phyloP scores from a whole-genome alignment of 768 basidiomycete species.

The Pleurotus citrinopileatus region DNA sequence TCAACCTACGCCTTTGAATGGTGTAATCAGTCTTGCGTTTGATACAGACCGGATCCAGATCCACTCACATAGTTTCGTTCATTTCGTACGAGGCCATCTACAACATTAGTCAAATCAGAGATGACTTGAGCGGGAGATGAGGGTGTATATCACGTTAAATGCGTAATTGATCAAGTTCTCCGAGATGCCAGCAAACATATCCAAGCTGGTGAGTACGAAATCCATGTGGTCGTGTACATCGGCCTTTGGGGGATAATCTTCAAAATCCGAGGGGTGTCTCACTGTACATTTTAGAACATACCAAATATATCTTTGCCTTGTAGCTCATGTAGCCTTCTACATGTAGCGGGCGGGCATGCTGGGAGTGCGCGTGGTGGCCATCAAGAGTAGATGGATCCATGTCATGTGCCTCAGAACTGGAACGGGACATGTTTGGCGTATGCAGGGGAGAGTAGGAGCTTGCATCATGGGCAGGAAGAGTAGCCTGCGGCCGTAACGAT shows the following conservation, averaged over 20 bases:
- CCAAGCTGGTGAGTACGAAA: conserved; percentile 59
- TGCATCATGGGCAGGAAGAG: background rate
- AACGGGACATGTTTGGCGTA: conserved; percentile 7
- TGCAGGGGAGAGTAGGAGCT: background rate
- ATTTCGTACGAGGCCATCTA: conserved; percentile 65
- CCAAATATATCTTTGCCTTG: conserved; percentile 67
- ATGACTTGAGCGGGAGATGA: conserved; percentile 2
- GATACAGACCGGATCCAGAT: too few relatives aligned
- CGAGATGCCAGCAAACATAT: conserved; percentile 63
- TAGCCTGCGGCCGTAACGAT: conserved; percentile 16
- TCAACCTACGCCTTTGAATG: conserved; percentile 55
- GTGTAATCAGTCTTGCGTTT: background rate
- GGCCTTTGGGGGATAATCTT: background rate
- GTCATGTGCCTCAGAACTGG: conserved; percentile 5
- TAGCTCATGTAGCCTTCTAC: conserved; percentile 64
- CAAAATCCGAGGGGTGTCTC: too few relatives aligned
- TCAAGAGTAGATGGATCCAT: conserved; percentile 21
- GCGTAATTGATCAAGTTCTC: conserved; percentile 70
- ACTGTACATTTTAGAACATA: too few relatives aligned
- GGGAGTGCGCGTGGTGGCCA: background rate
- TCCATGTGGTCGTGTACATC: conserved; percentile 57
- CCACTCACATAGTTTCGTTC: conserved; percentile 59
- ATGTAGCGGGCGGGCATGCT: conserved; percentile 19
- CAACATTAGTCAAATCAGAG: background rate
- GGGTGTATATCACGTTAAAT: conserved; percentile 51